phyloP scores from a whole-genome alignment of 1,284 basidiomycete genomes.

The Ustilago bromivora region DNA sequence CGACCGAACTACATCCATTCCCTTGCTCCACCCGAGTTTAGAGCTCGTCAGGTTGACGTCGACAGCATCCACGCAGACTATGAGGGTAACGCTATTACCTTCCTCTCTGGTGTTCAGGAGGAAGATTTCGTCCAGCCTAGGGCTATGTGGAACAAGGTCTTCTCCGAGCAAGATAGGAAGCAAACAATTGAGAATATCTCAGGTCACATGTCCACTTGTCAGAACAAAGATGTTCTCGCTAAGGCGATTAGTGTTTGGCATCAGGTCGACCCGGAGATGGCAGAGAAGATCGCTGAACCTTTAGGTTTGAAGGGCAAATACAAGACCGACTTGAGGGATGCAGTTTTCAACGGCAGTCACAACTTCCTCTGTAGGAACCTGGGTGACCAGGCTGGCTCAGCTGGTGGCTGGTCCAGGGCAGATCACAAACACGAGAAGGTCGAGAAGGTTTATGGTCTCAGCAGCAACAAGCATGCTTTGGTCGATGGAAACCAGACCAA shows the following conservation, averaged over 20 bases:
- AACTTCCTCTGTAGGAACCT: constrained; percentile 47
- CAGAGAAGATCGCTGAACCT: constrained; percentile 50
- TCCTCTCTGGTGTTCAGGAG: constrained; percentile 77
- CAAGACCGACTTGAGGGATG: constrained; percentile 41
- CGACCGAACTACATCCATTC: constrained; percentile 57
- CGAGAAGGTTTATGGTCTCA: constrained; percentile 30
- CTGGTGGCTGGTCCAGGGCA: constrained; percentile 14
- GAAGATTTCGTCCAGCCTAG: constrained; percentile 90
- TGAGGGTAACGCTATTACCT: constrained; percentile 72
- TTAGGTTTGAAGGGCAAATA: constrained; percentile 46
- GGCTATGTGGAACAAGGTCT: constrained; percentile 81
- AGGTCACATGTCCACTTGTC: constrained; percentile 54
- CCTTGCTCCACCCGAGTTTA: constrained; percentile 45
- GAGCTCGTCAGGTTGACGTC: constrained; percentile 38
- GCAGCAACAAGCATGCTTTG: constrained; percentile 18
- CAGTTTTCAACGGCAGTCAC: constrained; percentile 54
- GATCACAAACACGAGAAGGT: constrained; percentile 22
- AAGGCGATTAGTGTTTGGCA: constrained; percentile 54
- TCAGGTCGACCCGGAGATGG: constrained; percentile 52
- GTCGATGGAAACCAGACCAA: constrained; percentile 24
- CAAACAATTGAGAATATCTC: constrained; percentile 43
- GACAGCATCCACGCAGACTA: constrained; percentile 38
- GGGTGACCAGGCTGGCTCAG: constrained; percentile 11
- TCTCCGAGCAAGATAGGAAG: constrained; percentile 73
- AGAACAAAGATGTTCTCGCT: constrained; percentile 32